Evolutionary conservation across 1,139 yeast species (phyloP).

Genomic region (Wickerhamomyces sp.): DNA sequence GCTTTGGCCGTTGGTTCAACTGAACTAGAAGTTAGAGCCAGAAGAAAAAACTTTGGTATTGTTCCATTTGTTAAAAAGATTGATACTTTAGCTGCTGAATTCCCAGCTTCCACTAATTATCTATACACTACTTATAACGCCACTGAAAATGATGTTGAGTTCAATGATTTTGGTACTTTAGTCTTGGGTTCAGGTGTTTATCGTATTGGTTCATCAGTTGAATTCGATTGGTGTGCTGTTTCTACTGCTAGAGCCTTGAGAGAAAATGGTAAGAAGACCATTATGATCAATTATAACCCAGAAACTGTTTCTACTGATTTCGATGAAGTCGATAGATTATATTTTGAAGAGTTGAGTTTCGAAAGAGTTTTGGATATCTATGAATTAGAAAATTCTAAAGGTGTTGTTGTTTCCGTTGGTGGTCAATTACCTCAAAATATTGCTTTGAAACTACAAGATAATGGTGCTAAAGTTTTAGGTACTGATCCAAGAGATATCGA

Average conservation of each 20-base stretch:
- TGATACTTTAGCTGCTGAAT: constrained; percentile 97
- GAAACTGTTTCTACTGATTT: constrained; percentile 98
- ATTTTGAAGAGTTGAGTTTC: constrained; percentile 90
- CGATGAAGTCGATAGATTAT: constrained; percentile 95
- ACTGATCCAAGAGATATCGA: constrained; percentile 94
- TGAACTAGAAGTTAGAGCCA: constrained; percentile 77
- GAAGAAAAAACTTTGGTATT: constrained; percentile 73
- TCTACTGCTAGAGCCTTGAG: constrained; percentile 93
- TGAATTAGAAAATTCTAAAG: constrained; percentile 83
- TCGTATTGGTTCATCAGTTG: constrained; percentile 97
- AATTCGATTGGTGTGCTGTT: constrained; percentile 99
- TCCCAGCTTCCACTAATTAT: constrained; percentile 96
- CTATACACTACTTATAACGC: constrained; percentile 96
- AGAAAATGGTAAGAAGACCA: constrained; percentile 79
- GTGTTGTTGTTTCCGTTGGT: constrained; percentile 95
- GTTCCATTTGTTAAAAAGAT: constrained; percentile 93
- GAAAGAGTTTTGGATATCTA: constrained; percentile 98
- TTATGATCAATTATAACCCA: constrained; percentile 97
- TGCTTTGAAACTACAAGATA: constrained; percentile 76
- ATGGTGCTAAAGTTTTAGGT: constrained; percentile 87
- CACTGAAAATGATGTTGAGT: constrained; percentile 73
- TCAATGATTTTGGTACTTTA: constrained; percentile 87
- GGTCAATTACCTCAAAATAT: constrained; percentile 98
- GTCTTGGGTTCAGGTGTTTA: constrained; percentile 98
- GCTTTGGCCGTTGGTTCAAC: constrained; percentile 61